Evolutionary conservation across 1,284 basidiomycete genomes (phyloP).

Genomic region (Bondarzewia mesenterica): DNA sequence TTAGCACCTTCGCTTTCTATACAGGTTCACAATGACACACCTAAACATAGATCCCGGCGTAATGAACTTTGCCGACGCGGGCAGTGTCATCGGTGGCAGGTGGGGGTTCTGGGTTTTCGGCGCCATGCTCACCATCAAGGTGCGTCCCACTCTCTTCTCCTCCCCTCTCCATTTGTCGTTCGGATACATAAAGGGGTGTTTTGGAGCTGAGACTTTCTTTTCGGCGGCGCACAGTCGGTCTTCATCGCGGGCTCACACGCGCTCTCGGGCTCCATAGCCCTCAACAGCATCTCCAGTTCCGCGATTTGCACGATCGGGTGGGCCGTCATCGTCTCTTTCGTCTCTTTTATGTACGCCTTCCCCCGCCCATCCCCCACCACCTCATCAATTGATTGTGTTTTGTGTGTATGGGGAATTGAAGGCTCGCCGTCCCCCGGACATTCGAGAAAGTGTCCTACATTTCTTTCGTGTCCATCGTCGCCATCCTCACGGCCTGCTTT

Average conservation of each 20-base stretch:
- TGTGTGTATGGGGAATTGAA: not conserved
- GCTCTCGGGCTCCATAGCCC: constrained; percentile 3
- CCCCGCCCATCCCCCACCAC: not conserved
- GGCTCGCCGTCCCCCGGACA: constrained; percentile 6
- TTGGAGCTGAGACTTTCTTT: not conserved
- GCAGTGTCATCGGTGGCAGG: constrained; percentile 3
- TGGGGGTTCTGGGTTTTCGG: constrained; percentile 7
- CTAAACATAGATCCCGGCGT: constrained; percentile 5
- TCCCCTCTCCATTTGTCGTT: no score
- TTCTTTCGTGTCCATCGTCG: constrained; percentile 6
- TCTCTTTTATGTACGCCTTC: constrained; percentile 2
- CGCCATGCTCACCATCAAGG: constrained; percentile 6
- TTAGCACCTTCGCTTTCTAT: not conserved
- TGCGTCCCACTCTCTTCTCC: not conserved
- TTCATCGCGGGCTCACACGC: constrained; percentile 7
- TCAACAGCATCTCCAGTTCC: constrained; percentile 3
- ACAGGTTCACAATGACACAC: not conserved
- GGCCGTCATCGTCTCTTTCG: constrained; percentile 4
- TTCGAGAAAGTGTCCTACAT: constrained; percentile 10
- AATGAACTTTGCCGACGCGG: constrained; percentile 8
- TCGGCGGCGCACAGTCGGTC: not conserved
- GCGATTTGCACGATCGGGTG: constrained; percentile 5
- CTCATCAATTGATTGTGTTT: not conserved
- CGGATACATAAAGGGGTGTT: no score
- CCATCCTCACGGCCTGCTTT: constrained; percentile 6